A percentile compares a stretch with the other conserved stretches of the same genome.
Evolutionary conservation across 2,329 filamentous ascomycete genomes (phyloP).

Genomic region (Colletotrichum lindemuthianum): DNA sequence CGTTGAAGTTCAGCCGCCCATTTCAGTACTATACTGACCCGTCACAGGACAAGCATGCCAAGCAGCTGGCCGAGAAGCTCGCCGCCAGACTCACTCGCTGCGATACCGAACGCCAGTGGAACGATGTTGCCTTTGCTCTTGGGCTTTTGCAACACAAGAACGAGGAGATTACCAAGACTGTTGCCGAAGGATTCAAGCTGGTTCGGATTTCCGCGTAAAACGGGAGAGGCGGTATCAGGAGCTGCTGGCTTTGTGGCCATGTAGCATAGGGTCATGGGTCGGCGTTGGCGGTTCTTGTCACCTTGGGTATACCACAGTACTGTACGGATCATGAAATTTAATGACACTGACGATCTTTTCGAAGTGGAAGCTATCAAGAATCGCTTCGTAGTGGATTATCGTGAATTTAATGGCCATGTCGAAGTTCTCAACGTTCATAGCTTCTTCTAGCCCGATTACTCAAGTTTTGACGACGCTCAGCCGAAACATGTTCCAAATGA

Average conservation of each 20-base stretch:
- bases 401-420: too few species aligned
- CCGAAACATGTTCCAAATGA: too few species aligned
- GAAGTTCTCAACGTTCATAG: too few species aligned
- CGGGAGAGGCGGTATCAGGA: background rate
- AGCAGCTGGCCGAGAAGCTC: constrained; percentile 91
- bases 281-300: constrained; percentile 30
- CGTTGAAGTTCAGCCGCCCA: constrained; percentile 39
- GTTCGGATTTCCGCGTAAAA: constrained; percentile 68
- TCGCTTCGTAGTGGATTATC: too few species aligned
- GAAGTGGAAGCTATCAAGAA: too few species aligned
- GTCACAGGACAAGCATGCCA: constrained; percentile 91
- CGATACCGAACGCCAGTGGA: constrained; percentile 95
- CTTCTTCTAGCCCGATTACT: too few species aligned
- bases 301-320: constrained; percentile 31
- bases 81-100: constrained; percentile 86
- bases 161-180: constrained; percentile 83
- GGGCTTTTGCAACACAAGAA: constrained; percentile 92
- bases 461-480: too few species aligned
- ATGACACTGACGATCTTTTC: constrained; percentile 29
- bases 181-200: constrained; percentile 80
- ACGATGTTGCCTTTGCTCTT: constrained; percentile 93
- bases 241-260: constrained; percentile 22
- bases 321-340: constrained; percentile 28
- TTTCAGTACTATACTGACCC: constrained; percentile 28
- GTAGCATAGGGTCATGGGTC: constrained; percentile 28